Evolutionary conservation across 2,329 filamentous ascomycete species (phyloP), one percentile per base, ranked within the genome.

Genomic region (Aureobasidium namibiae): DNA sequence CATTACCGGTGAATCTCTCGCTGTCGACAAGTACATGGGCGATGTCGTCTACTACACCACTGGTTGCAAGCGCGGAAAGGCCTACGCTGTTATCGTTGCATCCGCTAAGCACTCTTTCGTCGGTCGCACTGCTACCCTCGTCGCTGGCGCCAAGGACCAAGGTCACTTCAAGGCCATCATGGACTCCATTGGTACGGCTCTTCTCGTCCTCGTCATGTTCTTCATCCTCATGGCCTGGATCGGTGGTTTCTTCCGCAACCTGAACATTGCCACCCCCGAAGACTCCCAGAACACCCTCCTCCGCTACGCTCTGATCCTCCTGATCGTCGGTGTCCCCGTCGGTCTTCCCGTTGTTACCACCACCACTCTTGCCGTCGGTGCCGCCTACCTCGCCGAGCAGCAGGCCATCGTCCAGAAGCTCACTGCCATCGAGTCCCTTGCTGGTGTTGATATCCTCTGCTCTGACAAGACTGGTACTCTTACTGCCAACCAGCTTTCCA

Each of bases 161-260:
- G 87, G 87, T 76, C 86, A 89, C 75, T 89, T 89, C 82, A 89
- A 90, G 79, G 86, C 86, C 65, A 87, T 90, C 79, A 90, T 90
- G 87, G 86, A 90, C 82, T 86, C 82, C 70, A 90, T 90, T 69
- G 87, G 87, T 75, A 89, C 86, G 56, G 77, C 84, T 62, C 80
- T 90, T 60, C 80, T 90, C 66, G 86, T 90, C 67, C 78, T 90
- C 63, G 87, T 90, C 76, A 85, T 90, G 75, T 86, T 88, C 76
- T 90, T 82, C 80, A 88, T 90, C 73, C 79, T 90, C 67, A 76
- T 82, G 60, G 80, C 85, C 66, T 90, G 87, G 87, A 87, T 90
- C 65, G 87, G 87, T 74, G 87, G 85, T 72, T 90, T 90, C 82
- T 89, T 84, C 82, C 86, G 83, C 71, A 77, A 87, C 75, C 71